A percentile compares a stretch with the other conserved stretches of the same genome.
Evolutionary conservation across 1,284 basidiomycete genomes (phyloP).

Genomic region (Ustilago sp.): DNA sequence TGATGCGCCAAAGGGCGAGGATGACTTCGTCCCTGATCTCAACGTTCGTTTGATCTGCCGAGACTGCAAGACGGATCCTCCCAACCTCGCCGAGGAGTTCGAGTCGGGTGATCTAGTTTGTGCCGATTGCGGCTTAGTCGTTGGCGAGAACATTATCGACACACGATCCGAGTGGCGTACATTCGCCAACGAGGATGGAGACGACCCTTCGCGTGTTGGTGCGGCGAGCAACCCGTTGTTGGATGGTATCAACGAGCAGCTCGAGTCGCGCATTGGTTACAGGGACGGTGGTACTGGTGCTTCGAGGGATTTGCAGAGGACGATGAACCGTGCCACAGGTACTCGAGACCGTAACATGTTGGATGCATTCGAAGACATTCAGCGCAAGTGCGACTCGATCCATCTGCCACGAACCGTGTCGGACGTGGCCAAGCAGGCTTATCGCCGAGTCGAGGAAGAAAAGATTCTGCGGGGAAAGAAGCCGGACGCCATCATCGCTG

Average conservation of each 20-base stretch:
- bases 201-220: constrained; percentile 99
- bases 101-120: constrained; percentile 97
- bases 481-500: constrained; percentile 91
- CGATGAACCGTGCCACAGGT: constrained; percentile 78
- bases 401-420: constrained; percentile 93
- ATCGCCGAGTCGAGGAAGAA: constrained; percentile 95
- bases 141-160: constrained; percentile 96
- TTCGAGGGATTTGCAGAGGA: constrained; percentile 90
- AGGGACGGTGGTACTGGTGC: constrained; percentile 93
- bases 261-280: constrained; percentile 94
- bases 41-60: constrained; percentile 75
- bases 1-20: constrained; percentile 54
- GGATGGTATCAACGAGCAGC: constrained; percentile 88
- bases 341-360: constrained; percentile 86
- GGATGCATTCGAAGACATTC: constrained; percentile 89
- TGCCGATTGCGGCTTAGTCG: constrained; percentile 91
- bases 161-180: constrained; percentile 98
- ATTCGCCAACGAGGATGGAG: constrained; percentile 95
- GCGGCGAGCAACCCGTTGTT: constrained; percentile 91
- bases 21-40: constrained; percentile 65
- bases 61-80: constrained; percentile 90
- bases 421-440: constrained; percentile 95
- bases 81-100: constrained; percentile 96
- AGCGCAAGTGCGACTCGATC: constrained; percentile 92
- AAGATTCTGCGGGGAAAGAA: constrained; percentile 91